Percentiles rank a stretch among this genome's conserved stretches.
These are phyloP conservation scores for Penicillium taxi DNA, from an alignment of 495 filamentous ascomycete genomes.

Conservation along the genomic window DNA sequence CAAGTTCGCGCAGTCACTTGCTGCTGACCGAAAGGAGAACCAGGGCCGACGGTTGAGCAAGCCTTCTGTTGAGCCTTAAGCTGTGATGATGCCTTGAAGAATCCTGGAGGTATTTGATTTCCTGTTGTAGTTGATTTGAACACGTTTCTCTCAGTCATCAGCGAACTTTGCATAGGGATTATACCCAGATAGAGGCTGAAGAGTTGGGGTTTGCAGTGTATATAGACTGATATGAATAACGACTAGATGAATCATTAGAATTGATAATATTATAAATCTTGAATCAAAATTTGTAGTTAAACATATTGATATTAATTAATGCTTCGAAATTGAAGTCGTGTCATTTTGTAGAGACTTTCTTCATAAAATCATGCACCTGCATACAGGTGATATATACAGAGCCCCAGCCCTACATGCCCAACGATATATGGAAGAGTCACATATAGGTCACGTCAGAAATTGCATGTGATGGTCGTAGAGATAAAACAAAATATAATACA, in stretches of 20 bases:
- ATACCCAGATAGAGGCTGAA: too few species aligned
- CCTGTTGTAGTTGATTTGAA: background rate
- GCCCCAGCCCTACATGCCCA: too few species aligned
- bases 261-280: too few species aligned
- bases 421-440: background rate
- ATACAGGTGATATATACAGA: too few species aligned
- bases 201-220: background rate
- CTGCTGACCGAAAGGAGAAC: slow-evolving; percentile 19
- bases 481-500: too few species aligned
- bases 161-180: too few species aligned
- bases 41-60: slow-evolving; percentile 23
- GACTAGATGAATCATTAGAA: background rate
- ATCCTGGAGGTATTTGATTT: background rate
- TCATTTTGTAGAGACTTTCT: too few species aligned
- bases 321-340: too few species aligned
- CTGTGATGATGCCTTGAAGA: background rate
- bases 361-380: too few species aligned
- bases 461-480: background rate
- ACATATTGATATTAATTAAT: background rate
- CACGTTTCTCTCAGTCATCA: background rate
- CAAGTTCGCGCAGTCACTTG: slow-evolving; percentile 39
- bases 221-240: background rate
- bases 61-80: slow-evolving; percentile 2
- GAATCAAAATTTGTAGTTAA: background rate
- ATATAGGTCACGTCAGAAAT: background rate